Conservation (phyloP, 2,329 filamentous ascomycete genomes). For the Alternaria conjuncta region DNA sequence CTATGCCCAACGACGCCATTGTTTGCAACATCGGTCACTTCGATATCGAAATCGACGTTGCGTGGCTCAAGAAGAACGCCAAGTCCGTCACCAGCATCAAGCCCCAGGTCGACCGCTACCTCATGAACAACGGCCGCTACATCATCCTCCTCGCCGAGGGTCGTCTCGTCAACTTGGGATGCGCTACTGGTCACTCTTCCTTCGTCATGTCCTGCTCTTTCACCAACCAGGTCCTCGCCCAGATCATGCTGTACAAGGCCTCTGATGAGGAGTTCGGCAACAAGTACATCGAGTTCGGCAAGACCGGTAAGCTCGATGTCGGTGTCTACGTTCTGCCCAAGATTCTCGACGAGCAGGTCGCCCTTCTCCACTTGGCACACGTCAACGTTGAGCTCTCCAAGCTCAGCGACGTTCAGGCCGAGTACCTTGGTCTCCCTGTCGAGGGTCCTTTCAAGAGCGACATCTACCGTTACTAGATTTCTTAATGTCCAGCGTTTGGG, state of each 20-base stretch:
- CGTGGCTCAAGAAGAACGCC: conserved; percentile 98
- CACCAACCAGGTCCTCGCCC: conserved; percentile 99
- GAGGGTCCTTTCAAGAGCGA: conserved; percentile 97
- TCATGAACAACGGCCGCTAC: conserved; percentile 91
- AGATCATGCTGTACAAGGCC: conserved; percentile 98
- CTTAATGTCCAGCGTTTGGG: conserved; percentile 33
- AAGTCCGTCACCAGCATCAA: conserved; percentile 97
- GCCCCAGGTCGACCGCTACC: conserved; percentile 98
- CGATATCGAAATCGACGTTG: conserved; percentile 99
- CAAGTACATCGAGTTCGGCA: conserved; percentile 97
- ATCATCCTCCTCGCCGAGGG: conserved; percentile 99
- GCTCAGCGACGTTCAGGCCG: conserved; percentile 84
- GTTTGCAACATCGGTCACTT: conserved; percentile 99
- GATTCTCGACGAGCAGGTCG: conserved; percentile 99
- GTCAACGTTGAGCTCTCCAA: conserved; percentile 92
- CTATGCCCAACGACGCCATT: conserved; percentile 96
- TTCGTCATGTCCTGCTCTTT: conserved; percentile 99
- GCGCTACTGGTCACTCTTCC: conserved; percentile 97
- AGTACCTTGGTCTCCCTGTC: conserved; percentile 86
- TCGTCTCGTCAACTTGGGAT: conserved; percentile 98
- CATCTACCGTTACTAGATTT: conserved; percentile 67
- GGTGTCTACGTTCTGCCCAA: conserved; percentile 98
- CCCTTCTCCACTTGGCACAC: conserved; percentile 89
- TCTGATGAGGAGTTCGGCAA: conserved; percentile 83
- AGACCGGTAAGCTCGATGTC: conserved; percentile 85